Evolutionary conservation across 768 basidiomycete species (phyloP), one percentile per base, ranked within the genome.

Genomic region (Lentinula raphanica): DNA sequence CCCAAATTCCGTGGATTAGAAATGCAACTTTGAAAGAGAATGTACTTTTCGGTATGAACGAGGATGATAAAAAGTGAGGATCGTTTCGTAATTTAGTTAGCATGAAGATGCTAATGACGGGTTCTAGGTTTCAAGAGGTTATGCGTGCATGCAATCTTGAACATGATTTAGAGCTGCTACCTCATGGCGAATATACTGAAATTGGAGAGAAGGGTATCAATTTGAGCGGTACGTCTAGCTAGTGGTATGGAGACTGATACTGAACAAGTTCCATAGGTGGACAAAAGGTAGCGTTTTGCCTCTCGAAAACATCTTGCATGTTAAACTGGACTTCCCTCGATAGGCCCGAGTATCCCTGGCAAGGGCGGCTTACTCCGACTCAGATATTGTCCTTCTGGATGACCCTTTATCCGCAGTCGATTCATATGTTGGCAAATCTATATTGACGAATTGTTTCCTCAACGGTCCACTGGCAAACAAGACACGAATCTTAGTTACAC

Each of bases 401-500:
- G 92, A 94, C 66, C 87, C 91, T 11, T 78, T 93, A 31, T 84
- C 85, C 29, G 90, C 90, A 1, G 85, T 92, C 5, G 90, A 92
- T 61, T 83, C 88, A 0, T 84, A 88, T 62, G 90, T 92, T 3
- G 86, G 87, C 11, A 83, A 84, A 62, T 76, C 77, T 28, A 82
- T 89, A 49, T 62, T 89, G 3, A 80, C 87, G 17, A 72, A 86
- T 40, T 88, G 87, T 63, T 67, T 90, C 5, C 69, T 82, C 21
- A 66, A 67, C 17, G 80, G 84, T 0, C 83, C 85, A 3, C 67
- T 86, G 27, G 74, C 79, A 0, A 66, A 72, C 50, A 76, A 80
- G 44, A 87, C 87, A 0, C 71, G 86, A 13, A 72, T 88, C 17
- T 74, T 88, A 13, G 86, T 87, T 27, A 88, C 79, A 0, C 85